These are phyloP conservation scores for Amylocystis lapponica DNA, from an alignment of 768 basidiomycete species.

Conservation along the genomic window DNA sequence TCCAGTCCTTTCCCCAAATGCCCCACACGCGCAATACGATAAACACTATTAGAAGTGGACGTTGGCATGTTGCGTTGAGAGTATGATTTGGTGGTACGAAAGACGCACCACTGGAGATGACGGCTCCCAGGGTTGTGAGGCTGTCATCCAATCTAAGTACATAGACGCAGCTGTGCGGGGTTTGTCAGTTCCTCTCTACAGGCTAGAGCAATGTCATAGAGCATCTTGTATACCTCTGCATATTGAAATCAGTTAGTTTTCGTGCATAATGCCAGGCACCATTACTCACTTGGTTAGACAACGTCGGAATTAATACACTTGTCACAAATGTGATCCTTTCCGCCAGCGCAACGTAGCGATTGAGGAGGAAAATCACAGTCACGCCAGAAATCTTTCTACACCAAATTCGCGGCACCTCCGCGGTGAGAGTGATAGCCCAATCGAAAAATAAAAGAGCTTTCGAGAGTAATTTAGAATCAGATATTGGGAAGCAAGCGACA, in stretches of 20 bases:
- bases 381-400: slow-evolving; percentile 10
- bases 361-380: slow-evolving; percentile 10
- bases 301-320: slow-evolving; percentile 12
- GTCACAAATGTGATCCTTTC: slow-evolving; percentile 11
- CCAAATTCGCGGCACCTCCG: slow-evolving; percentile 14
- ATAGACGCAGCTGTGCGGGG: slow-evolving; percentile 8
- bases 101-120: slow-evolving; percentile 11
- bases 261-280: too few species aligned
- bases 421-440: slow-evolving; percentile 6
- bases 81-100: background rate
- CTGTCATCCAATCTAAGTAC: slow-evolving; percentile 14
- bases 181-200: too few species aligned
- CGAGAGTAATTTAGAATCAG: background rate
- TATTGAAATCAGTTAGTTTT: too few species aligned
- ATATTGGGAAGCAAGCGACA: background rate
- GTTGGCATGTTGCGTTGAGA: background rate
- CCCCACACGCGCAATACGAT: slow-evolving; percentile 10
- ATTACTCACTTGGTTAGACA: slow-evolving; percentile 7
- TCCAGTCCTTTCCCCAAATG: slow-evolving; percentile 10
- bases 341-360: slow-evolving; percentile 10
- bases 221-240: too few species aligned
- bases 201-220: too few species aligned
- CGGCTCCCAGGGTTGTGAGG: slow-evolving; percentile 11
- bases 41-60: slow-evolving; percentile 14
- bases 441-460: slow-evolving; percentile 10